Base-by-base conservation (phyloP, 1,284 basidiomycete species). In the Moniliophthora roreri region DNA sequence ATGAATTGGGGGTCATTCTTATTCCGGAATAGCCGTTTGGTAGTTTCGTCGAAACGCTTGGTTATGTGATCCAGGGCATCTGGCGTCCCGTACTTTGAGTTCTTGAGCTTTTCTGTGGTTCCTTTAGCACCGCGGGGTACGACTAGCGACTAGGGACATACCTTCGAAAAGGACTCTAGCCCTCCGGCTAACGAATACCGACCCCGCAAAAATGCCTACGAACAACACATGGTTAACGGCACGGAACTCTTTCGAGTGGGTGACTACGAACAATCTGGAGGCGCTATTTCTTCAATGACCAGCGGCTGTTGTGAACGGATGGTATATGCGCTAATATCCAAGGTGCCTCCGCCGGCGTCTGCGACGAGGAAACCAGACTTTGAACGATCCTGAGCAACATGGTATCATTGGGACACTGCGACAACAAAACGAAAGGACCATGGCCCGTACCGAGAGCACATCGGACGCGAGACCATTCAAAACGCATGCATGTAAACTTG, bases 291-390 rank as follows among this genome's bases (percentile, higher is more conserved):
- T 65, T 91, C 87, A 58, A 90, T 88, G 8, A 85, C 79, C 15
- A 90, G 78, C 1, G 88, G 88, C 18, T 57, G 75, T 66, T 10
- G 84, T 81, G 49, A 77, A 79, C 81, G 80, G 49, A 90, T 85
- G 0, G 81, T 85, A 60, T 90, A 91, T 3, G 87, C 84, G 57
- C 85, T 87, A 60, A 91, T 85, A 64, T 91, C 88, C 38, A 90
- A 75, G 0, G 88, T 91, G 32, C 88, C 88, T 51, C 89, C 89
- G 54, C 89, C 88, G 2, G 88, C 88, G 64, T 91, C 89, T 15
- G 84, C 85, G 34, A 91, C 84, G 20, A 90, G 72, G 68, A 90
- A 89, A 2, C 86, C 86, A 57, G 87, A 82, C 62, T 80, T 85
- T 9, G 85, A 82, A 21, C 84, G 78, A 62, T 83, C 82, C 84